These are phyloP conservation scores for Coccomyxa subellipsoidea DNA, from an alignment of 163 green algal species.

Conservation along the genomic window DNA sequence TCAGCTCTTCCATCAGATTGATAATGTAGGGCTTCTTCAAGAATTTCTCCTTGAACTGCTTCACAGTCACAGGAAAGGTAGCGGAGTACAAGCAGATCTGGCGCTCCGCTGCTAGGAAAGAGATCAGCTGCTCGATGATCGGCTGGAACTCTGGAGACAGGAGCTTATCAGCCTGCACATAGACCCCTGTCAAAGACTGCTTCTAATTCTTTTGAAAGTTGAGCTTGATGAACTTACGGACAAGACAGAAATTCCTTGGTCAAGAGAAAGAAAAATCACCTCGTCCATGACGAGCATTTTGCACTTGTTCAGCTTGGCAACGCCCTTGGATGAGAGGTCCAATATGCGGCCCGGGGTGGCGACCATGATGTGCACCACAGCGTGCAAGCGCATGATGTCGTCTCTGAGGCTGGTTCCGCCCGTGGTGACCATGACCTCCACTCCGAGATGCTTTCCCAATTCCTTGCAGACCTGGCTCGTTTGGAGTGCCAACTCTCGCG, in stretches of 20 bases:
- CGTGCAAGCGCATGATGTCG: conserved; percentile 97
- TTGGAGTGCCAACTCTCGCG: conserved; percentile 95
- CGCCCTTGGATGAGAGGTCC: conserved; percentile 90
- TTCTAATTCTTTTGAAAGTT: no score
- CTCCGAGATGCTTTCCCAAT: conserved; percentile 79
- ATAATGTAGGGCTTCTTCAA: conserved; percentile 97
- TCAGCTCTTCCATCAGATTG: conserved; percentile 99
- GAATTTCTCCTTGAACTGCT: conserved; percentile 97
- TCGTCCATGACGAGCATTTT: conserved; percentile 96
- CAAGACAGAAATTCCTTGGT: no score
- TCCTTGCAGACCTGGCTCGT: conserved; percentile 97
- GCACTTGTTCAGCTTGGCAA: conserved; percentile 88
- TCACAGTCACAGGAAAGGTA: conserved; percentile 98
- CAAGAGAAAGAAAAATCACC: no score
- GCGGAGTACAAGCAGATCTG: conserved; percentile 98
- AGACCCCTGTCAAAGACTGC: no score
- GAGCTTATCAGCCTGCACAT: conserved; percentile 94
- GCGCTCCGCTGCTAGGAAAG: conserved; percentile 73
- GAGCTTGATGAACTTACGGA: no score
- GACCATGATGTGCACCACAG: conserved; percentile 93
- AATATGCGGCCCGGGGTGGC: conserved; percentile 96
- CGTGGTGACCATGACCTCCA: conserved; percentile 91
- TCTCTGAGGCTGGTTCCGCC: conserved; percentile 96
- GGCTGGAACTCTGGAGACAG: conserved; percentile 97
- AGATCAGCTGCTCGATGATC: conserved; percentile 93